phyloP scores from a whole-genome alignment of 441 rosid genomes.

The Pelargonium myrrhifolium region DNA sequence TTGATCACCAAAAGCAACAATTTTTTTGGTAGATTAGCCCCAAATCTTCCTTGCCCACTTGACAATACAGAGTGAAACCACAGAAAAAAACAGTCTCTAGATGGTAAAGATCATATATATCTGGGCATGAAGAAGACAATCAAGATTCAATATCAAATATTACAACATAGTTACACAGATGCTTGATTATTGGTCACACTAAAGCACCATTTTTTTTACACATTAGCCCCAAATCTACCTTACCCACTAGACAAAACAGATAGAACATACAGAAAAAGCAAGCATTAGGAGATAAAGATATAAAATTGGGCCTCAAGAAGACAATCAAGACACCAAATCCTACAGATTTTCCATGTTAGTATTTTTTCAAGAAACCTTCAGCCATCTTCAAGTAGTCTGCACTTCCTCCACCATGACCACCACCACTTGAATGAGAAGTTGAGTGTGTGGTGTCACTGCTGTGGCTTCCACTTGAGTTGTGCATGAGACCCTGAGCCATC shows the following conservation, averaged over 20 bases:
- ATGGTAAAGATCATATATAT: no score
- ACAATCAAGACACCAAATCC: no score
- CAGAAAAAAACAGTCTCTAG: neutral
- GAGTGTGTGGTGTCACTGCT: neutral
- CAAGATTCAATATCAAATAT: neutral
- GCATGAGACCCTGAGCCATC: constrained; percentile 39
- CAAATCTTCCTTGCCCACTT: no score
- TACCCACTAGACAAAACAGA: neutral
- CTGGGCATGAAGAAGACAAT: neutral
- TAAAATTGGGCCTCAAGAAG: neutral
- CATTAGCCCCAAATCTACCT: neutral
- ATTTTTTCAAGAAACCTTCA: constrained; percentile 37
- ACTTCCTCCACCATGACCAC: constrained; percentile 11
- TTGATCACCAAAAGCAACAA: no score
- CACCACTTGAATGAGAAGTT: neutral
- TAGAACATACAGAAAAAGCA: neutral
- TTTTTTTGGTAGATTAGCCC: no score
- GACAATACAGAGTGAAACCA: no score
- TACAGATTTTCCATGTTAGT: neutral
- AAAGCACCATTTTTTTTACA: neutral
- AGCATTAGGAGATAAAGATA: no score
- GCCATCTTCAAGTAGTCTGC: constrained; percentile 28
- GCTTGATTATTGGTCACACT: no score
- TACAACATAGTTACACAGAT: no score
- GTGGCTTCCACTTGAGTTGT: neutral